These are phyloP conservation scores for Daldinia loculata DNA, from an alignment of 495 filamentous ascomycete genomes.

Conservation along the genomic window DNA sequence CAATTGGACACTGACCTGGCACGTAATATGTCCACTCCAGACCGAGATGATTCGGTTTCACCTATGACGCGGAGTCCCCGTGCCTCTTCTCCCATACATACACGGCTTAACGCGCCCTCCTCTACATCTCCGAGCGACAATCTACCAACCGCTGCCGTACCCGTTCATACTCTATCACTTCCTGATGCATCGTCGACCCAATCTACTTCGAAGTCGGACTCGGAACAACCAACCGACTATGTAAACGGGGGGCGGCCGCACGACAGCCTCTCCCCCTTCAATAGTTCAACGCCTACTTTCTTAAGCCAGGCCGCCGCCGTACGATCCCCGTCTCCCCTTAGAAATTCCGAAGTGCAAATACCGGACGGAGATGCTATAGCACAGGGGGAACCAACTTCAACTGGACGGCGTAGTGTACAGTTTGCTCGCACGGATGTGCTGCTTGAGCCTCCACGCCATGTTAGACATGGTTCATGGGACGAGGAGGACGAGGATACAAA, in stretches of 20 bases:
- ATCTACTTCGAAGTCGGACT: conserved; percentile 32
- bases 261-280: conserved; percentile 42
- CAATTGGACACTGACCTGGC: not conserved
- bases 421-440: conserved; percentile 63
- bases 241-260: conserved; percentile 54
- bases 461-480: conserved; percentile 65
- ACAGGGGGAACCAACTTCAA: conserved; percentile 39
- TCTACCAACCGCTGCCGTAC: not conserved
- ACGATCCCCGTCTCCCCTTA: conserved; percentile 35
- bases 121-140: conserved; percentile 12
- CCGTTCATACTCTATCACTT: conserved; percentile 19
- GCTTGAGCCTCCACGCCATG: conserved; percentile 58
- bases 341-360: conserved; percentile 10
- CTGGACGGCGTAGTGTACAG: conserved; percentile 69
- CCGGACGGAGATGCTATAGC: conserved; percentile 30
- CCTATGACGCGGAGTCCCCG: conserved; percentile 44
- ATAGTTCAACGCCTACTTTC: conserved; percentile 14
- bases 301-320: conserved; percentile 19
- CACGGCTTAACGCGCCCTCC: conserved; percentile 29
- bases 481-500: conserved; percentile 67
- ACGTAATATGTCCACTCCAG: conserved; percentile 43
- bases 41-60: conserved; percentile 45
- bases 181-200: conserved; percentile 28
- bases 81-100: conserved; percentile 20
- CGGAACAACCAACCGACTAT: conserved; percentile 52